Percentiles rank a stretch among this genome's conserved stretches.
Evolutionary conservation across 2,329 filamentous ascomycete genomes (phyloP).

Genomic region (Hymenoscyphus infarciens): DNA sequence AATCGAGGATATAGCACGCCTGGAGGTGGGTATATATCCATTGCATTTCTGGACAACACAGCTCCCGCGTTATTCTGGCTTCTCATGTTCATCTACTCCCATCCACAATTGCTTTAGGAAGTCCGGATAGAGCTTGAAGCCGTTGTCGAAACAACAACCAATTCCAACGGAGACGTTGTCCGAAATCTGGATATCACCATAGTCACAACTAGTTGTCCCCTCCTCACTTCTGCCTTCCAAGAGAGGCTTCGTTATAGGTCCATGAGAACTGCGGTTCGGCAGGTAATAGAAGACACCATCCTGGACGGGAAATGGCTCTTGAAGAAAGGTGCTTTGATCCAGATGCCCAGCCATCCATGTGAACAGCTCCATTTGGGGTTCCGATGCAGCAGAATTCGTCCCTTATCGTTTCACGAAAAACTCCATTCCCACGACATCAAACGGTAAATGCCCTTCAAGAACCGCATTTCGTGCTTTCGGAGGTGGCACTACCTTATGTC

Average conservation of each 20-base stretch:
- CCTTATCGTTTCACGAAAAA: constrained; percentile 36
- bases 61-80: constrained; percentile 41
- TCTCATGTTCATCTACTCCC: constrained; percentile 38
- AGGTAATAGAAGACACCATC: constrained; percentile 37
- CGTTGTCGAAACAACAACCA: neutral
- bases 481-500: constrained; percentile 38
- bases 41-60: constrained; percentile 42
- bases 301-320: constrained; percentile 36
- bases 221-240: constrained; percentile 40
- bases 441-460: constrained; percentile 25
- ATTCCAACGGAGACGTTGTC: constrained; percentile 18
- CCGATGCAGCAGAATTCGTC: constrained; percentile 33
- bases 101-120: constrained; percentile 31
- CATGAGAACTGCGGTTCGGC: constrained; percentile 38
- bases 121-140: constrained; percentile 27
- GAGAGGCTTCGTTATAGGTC: constrained; percentile 41
- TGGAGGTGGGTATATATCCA: constrained; percentile 40
- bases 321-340: constrained; percentile 36
- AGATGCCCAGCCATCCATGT: constrained; percentile 38
- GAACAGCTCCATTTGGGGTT: constrained; percentile 36
- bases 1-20: constrained; percentile 38
- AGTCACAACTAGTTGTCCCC: constrained; percentile 33
- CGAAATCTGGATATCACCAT: constrained; percentile 8
- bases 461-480: constrained; percentile 31
- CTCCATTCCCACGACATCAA: constrained; percentile 15